Conservation (phyloP, 768 basidiomycete genomes). For the Leccinum uliginosum region DNA sequence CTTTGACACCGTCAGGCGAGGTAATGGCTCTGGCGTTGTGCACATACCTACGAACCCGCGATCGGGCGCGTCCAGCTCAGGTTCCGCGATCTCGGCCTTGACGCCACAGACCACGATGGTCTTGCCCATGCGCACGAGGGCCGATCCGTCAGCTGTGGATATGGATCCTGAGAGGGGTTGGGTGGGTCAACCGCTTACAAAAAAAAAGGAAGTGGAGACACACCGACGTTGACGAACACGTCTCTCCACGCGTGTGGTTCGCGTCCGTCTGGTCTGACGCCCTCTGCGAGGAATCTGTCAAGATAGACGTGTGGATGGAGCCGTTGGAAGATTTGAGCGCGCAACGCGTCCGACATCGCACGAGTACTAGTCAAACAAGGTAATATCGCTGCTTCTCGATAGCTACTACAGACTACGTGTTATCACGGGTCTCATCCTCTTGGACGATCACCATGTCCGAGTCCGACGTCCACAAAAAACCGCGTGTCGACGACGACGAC, state of each 20-base stretch:
- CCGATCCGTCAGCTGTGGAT: conserved; percentile 89
- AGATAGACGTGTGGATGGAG: conserved; percentile 88
- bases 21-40: not conserved
- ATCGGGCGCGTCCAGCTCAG: conserved; percentile 68
- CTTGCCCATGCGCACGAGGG: conserved; percentile 84
- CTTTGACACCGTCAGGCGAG: conserved; percentile 42
- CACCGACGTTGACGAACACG: conserved; percentile 76
- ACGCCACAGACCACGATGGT: conserved; percentile 97
- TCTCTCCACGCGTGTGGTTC: conserved; percentile 66
- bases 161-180: conserved; percentile 58
- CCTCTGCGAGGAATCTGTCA: conserved; percentile 75
- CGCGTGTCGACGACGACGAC: conserved; percentile 31
- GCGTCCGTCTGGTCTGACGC: conserved; percentile 81
- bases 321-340: conserved; percentile 65
- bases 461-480: conserved; percentile 5
- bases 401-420: no score
- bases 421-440: not conserved
- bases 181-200: not conserved
- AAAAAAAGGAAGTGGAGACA: conserved; percentile 23
- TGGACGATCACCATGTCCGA: not conserved
- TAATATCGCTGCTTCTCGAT: no score
- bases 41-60: conserved; percentile 82
- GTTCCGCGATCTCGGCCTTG: conserved; percentile 92
- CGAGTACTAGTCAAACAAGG: no score
- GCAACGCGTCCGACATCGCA: conserved; percentile 22